Conservation (phyloP, 2,329 filamentous ascomycete species). For the Curvularia hawaiiensis region DNA sequence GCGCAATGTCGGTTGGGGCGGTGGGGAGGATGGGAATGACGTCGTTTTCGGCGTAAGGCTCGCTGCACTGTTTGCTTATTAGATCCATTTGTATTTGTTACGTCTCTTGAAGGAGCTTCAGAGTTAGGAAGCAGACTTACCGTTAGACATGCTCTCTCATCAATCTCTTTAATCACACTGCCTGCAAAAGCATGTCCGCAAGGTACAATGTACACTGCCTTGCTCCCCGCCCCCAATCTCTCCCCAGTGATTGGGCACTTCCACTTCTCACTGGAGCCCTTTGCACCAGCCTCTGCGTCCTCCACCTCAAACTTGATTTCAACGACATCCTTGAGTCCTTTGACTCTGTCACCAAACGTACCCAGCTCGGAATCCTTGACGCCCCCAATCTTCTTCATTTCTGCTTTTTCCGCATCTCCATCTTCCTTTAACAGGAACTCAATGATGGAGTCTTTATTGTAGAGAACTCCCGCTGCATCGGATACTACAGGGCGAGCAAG, state of each 20-base stretch:
- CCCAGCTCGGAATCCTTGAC: constrained; percentile 51
- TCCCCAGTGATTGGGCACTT: constrained; percentile 89
- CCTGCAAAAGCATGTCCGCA: constrained; percentile 96
- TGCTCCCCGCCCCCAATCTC: constrained; percentile 77
- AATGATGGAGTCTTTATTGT: constrained; percentile 92
- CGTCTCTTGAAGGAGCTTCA: neutral
- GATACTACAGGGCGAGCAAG: constrained; percentile 80
- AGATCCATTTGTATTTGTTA: constrained; percentile 8
- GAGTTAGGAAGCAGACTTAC: constrained; percentile 42
- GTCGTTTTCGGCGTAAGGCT: constrained; percentile 73
- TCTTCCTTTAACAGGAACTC: constrained; percentile 66
- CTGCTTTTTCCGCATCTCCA: constrained; percentile 63
- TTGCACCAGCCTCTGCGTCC: constrained; percentile 41
- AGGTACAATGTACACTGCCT: constrained; percentile 87
- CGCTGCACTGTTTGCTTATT: constrained; percentile 66
- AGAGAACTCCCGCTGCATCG: constrained; percentile 81
- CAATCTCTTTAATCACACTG: constrained; percentile 81
- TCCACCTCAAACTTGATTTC: constrained; percentile 77
- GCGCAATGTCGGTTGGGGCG: constrained; percentile 70
- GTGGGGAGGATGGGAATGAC: constrained; percentile 82
- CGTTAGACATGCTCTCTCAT: constrained; percentile 64
- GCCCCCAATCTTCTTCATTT: constrained; percentile 53
- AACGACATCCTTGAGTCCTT: constrained; percentile 82
- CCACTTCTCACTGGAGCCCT: constrained; percentile 64
- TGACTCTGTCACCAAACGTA: constrained; percentile 67